phyloP scores from a whole-genome alignment of 1,139 yeast genomes.

The Maudiozyma humilis region DNA sequence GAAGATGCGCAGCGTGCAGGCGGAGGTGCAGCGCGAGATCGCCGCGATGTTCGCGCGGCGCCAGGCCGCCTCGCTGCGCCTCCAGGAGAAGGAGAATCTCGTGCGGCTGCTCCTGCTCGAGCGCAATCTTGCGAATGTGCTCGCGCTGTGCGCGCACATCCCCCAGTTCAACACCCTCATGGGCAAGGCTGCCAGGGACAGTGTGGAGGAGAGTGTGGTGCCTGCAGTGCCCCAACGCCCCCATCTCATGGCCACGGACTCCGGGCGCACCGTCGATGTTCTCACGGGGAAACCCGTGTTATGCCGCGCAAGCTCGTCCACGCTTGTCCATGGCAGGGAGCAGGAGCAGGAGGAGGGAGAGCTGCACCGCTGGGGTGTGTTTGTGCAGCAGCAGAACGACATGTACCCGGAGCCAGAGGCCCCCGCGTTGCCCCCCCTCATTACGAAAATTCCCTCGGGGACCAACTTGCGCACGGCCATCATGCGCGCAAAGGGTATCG shows the following conservation, averaged over 20 bases:
- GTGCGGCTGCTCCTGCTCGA: constrained; percentile 57
- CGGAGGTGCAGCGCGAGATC: constrained; percentile 53
- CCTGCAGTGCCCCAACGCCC: constrained; percentile 34
- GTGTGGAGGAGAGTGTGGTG: constrained; percentile 8
- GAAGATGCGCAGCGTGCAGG: constrained; percentile 45
- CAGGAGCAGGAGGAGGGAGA: constrained; percentile 92
- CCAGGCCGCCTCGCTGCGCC: constrained; percentile 44
- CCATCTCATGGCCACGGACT: constrained; percentile 60
- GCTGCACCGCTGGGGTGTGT: constrained; percentile 74
- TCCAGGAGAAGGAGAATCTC: constrained; percentile 64
- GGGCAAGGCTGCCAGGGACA: too few species aligned
- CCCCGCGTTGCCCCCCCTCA: constrained; percentile 27
- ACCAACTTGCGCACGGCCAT: constrained; percentile 69
- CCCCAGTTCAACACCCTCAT: constrained; percentile 19
- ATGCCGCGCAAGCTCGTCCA: constrained; percentile 48
- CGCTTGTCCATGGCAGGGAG: constrained; percentile 59
- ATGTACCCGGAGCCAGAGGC: constrained; percentile 18
- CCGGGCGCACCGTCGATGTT: constrained; percentile 58
- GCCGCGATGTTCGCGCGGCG: constrained; percentile 54
- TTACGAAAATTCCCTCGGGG: constrained; percentile 38
- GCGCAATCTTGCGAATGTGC: constrained; percentile 55
- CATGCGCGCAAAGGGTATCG: constrained; percentile 69
- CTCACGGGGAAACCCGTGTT: constrained; percentile 66
- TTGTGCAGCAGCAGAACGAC: constrained; percentile 51
- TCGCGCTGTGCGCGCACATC: constrained; percentile 41